Conservation (phyloP, 805 yeast species). For the Priceomyces fermenticarens region DNA sequence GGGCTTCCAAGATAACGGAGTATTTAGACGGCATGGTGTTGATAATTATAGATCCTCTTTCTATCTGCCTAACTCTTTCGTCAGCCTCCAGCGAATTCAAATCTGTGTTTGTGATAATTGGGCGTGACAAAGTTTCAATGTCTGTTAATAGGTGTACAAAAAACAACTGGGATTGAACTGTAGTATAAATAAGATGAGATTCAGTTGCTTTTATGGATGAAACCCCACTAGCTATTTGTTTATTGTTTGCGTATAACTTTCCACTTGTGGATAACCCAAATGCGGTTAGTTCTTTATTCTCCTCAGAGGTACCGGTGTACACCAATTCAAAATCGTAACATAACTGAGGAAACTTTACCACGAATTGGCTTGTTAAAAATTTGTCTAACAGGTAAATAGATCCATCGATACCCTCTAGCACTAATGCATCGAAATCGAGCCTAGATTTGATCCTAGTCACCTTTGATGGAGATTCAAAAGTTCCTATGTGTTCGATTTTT, state of each 20-base stretch:
- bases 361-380: conserved; percentile 26
- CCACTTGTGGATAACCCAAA: conserved; percentile 80
- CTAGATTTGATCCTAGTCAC: conserved; percentile 55
- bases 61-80: conserved; percentile 85
- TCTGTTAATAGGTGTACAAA: conserved; percentile 65
- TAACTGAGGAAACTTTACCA: conserved; percentile 63
- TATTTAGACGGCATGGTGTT: conserved; percentile 78
- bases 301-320: conserved; percentile 15
- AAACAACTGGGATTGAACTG: conserved; percentile 80
- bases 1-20: conserved; percentile 85
- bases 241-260: conserved; percentile 62
- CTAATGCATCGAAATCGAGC: conserved; percentile 49
- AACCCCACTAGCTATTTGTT: conserved; percentile 65
- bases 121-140: conserved; percentile 28
- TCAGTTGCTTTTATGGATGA: conserved; percentile 79
- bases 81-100: conserved; percentile 41
- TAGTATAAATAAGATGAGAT: conserved; percentile 73
- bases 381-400: conserved; percentile 41
- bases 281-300: conserved; percentile 21
- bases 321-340: conserved; percentile 58
- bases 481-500: conserved; percentile 30
- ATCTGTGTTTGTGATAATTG: conserved; percentile 27
- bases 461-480: conserved; percentile 46
- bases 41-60: conserved; percentile 86
- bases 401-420: conserved; percentile 65